These are phyloP conservation scores for Hamamelis virginiana DNA, from an alignment of 164 flowering plant genomes.

Conservation along the genomic window DNA sequence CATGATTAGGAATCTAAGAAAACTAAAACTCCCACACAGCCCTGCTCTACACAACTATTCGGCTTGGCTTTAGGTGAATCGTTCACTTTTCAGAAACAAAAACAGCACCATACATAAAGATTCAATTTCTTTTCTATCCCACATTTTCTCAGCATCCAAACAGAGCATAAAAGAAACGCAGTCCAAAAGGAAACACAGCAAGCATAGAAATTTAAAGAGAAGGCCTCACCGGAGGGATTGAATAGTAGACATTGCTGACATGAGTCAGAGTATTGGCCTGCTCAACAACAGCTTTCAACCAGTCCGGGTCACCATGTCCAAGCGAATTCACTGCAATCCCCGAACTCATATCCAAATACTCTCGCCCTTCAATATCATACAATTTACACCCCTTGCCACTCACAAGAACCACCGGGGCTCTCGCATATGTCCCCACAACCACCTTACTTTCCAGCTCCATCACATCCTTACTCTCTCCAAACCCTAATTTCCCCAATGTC, in stretches of 20 bases:
- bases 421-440: conserved; percentile 75
- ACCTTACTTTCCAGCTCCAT: conserved; percentile 59
- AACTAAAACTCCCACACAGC: too few relatives aligned
- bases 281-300: conserved; percentile 60
- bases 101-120: too few relatives aligned
- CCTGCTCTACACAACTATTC: too few relatives aligned
- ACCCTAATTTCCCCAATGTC: conserved; percentile 17
- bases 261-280: conserved; percentile 69
- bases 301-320: conserved; percentile 84
- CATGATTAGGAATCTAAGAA: too few relatives aligned
- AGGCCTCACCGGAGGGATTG: conserved; percentile 68
- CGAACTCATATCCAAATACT: conserved; percentile 77
- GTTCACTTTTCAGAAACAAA: too few relatives aligned
- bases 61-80: too few relatives aligned
- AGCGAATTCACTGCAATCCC: conserved; percentile 94
- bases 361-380: conserved; percentile 77
- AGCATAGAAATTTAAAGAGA: background rate
- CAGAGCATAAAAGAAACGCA: background rate
- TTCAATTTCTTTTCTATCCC: too few relatives aligned
- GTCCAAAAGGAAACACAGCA: conserved; percentile 4
- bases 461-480: conserved; percentile 40
- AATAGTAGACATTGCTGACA: conserved; percentile 72
- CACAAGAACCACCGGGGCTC: conserved; percentile 59
- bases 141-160: conserved; percentile 1
- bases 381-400: conserved; percentile 86